Evolutionary conservation across 331 rosid species (phyloP).

Genomic region (Pyrus hybrid): DNA sequence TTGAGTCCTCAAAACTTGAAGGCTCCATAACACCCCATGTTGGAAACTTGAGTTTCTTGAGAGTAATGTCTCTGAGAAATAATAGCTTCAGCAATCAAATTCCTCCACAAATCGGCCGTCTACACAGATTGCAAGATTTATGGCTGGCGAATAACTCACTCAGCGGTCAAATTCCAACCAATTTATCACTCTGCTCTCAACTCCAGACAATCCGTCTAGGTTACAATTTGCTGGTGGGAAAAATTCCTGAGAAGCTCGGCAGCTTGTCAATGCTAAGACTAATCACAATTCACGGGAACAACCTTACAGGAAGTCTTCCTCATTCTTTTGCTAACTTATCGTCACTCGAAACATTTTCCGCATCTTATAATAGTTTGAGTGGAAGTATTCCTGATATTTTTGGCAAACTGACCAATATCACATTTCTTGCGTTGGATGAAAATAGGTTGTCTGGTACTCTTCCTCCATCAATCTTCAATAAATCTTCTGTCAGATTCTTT

Average conservation of each 20-base stretch:
- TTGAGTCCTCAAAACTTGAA: background rate
- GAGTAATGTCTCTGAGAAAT: fast-evolving
- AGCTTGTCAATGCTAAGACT: background rate
- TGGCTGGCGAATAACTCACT: background rate
- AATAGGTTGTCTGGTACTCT: background rate
- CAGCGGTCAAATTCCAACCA: background rate
- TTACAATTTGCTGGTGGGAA: background rate
- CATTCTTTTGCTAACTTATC: background rate
- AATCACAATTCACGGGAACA: background rate
- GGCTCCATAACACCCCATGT: background rate
- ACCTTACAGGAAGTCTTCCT: background rate
- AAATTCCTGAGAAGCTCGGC: background rate
- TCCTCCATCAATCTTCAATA: background rate
- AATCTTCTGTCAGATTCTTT: background rate
- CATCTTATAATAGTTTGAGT: background rate
- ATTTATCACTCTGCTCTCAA: background rate
- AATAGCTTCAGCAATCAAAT: background rate
- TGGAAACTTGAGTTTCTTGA: background rate
- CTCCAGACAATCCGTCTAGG: background rate
- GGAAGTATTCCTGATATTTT: background rate
- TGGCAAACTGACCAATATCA: background rate
- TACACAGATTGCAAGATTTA: background rate
- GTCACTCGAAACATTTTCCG: background rate
- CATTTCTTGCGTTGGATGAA: fast-evolving
- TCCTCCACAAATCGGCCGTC: background rate